Evolutionary conservation across 1,284 basidiomycete genomes (phyloP).

Genomic region (Grifola frondosa): DNA sequence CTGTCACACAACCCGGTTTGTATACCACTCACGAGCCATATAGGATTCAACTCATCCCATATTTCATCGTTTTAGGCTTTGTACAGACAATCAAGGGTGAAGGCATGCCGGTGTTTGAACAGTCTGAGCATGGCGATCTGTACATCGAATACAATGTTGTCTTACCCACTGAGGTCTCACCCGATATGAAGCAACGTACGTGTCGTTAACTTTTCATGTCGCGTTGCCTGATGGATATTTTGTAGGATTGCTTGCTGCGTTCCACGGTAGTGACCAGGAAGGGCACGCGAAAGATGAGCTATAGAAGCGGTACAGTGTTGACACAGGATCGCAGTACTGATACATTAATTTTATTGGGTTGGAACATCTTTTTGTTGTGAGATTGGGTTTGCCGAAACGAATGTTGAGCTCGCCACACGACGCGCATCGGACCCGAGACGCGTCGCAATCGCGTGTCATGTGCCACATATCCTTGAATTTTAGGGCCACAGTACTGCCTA

Average conservation of each 20-base stretch:
- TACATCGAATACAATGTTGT: constrained; percentile 92
- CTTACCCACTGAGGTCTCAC: constrained; percentile 69
- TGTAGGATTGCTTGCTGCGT: constrained; percentile 15
- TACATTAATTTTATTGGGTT: too few relatives aligned
- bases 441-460: too few relatives aligned
- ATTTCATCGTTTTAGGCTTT: constrained; percentile 50
- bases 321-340: too few relatives aligned
- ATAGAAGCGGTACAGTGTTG: too few relatives aligned
- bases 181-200: constrained; percentile 68
- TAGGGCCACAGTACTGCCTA: too few relatives aligned
- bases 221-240: not conserved
- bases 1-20: constrained; percentile 88
- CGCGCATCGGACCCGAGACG: too few relatives aligned
- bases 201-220: not conserved
- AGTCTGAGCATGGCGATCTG: constrained; percentile 71
- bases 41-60: not conserved
- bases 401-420: too few relatives aligned
- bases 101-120: constrained; percentile 81
- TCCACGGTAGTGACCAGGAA: constrained; percentile 12
- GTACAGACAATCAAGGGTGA: constrained; percentile 85
- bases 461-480: too few relatives aligned
- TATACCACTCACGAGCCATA: too few relatives aligned
- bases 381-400: too few relatives aligned
- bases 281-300: constrained; percentile 18
- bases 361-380: too few relatives aligned